phyloP scores from a whole-genome alignment of 2,329 filamentous ascomycete genomes.

The Aspergillus sp. region DNA sequence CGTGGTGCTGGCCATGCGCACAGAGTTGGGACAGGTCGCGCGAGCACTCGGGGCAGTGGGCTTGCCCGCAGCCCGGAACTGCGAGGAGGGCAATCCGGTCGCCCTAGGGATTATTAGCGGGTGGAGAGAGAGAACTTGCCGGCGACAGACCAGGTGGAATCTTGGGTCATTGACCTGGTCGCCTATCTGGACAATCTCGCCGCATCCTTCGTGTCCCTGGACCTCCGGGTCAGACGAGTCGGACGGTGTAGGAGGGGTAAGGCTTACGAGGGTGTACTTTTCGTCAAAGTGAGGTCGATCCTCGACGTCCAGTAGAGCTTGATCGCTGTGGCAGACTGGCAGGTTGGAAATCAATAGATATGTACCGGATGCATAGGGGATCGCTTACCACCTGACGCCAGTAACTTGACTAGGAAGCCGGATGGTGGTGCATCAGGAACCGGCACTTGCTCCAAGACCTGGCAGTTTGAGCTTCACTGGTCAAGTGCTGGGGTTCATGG shows the following conservation, averaged over 20 bases:
- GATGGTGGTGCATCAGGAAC: conserved; percentile 5
- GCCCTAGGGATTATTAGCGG: conserved; percentile 1
- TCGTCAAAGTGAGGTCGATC: conserved; percentile 12
- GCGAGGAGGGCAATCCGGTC: conserved; percentile 9
- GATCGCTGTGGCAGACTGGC: conserved; percentile 13
- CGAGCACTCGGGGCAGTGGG: conserved; percentile 38
- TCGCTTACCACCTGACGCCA: conserved; percentile 8
- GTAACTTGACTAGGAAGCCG: conserved; percentile 7
- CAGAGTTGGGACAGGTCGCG: conserved; percentile 34
- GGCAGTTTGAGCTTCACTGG: neutral
- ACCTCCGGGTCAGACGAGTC: neutral
- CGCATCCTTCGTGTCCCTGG: conserved; percentile 14
- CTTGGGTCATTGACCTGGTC: conserved; percentile 1
- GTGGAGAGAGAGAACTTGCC: neutral
- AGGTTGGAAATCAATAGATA: neutral
- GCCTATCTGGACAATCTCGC: conserved; percentile 11
- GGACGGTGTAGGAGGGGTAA: neutral
- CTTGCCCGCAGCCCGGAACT: conserved; percentile 25
- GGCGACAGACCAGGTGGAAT: conserved; percentile 3
- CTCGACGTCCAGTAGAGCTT: conserved; percentile 10
- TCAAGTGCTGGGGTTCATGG: neutral
- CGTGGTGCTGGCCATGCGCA: conserved; percentile 35
- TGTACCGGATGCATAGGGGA: neutral
- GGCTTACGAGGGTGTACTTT: conserved; percentile 8
- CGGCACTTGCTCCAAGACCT: conserved; percentile 12